These are phyloP conservation scores for Kwoniella sp. DNA, from an alignment of 768 basidiomycete species.

Conservation along the genomic window DNA sequence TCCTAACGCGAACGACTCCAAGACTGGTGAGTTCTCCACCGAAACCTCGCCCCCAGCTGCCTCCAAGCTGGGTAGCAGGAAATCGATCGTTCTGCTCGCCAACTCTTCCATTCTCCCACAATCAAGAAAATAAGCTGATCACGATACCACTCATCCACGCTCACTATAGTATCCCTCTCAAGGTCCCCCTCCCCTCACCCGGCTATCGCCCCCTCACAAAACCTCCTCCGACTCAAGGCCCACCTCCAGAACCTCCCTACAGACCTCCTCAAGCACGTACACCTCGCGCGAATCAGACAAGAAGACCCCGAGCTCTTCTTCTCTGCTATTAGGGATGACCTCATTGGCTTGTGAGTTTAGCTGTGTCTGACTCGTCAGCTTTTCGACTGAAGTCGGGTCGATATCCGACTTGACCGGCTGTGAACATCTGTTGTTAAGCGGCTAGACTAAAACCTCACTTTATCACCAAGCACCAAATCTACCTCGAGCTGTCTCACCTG, in stretches of 20 bases:
- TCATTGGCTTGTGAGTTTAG: slow-evolving; percentile 61
- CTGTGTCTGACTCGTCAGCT: too few species aligned
- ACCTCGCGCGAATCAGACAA: slow-evolving; percentile 72
- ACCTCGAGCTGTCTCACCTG: too few species aligned
- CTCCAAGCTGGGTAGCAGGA: too few species aligned
- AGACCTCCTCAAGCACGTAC: slow-evolving; percentile 80
- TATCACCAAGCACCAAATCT: too few species aligned
- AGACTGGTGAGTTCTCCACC: slow-evolving; percentile 3
- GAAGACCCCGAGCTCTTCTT: slow-evolving; percentile 77
- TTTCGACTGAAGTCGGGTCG: too few species aligned
- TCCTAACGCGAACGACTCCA: slow-evolving; percentile 15
- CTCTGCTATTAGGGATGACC: slow-evolving; percentile 69
- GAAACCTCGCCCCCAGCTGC: too few species aligned
- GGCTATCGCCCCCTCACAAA: slow-evolving; percentile 29
- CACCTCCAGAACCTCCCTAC: slow-evolving; percentile 42
- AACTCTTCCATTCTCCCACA: too few species aligned
- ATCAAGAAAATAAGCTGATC: background rate
- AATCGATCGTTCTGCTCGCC: too few species aligned
- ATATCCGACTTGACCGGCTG: too few species aligned
- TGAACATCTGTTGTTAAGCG: too few species aligned
- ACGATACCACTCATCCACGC: background rate
- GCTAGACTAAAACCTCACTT: too few species aligned
- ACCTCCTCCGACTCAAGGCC: slow-evolving; percentile 42
- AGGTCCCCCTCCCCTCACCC: slow-evolving; percentile 24
- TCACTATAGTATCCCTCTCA: background rate